Evolutionary conservation across 2,329 filamentous ascomycete genomes (phyloP).

Genomic region (Fusarium begoniae): DNA sequence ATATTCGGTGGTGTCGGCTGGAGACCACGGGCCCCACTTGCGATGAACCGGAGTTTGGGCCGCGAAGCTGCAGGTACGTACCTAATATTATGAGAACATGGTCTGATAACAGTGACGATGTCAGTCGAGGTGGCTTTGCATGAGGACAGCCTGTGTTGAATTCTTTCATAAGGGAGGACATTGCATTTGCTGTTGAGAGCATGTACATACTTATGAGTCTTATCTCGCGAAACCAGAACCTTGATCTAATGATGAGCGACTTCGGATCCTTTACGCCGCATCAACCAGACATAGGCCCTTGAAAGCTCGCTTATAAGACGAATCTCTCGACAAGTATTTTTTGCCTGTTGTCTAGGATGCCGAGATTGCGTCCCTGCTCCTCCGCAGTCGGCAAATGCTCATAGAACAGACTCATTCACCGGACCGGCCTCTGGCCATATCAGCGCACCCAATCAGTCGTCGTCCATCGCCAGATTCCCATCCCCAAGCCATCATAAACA

Average conservation of each 20-base stretch:
- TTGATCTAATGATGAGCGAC: constrained; percentile 13
- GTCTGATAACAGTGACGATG: constrained; percentile 8
- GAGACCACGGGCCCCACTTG: constrained; percentile 14
- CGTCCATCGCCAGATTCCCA: neutral
- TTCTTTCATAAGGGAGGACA: neutral
- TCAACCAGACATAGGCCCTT: neutral
- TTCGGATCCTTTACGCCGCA: constrained; percentile 14
- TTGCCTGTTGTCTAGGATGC: neutral
- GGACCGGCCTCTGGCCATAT: constrained; percentile 27
- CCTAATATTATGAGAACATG: constrained; percentile 3
- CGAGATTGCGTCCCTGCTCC: constrained; percentile 7
- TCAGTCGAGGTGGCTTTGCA: constrained; percentile 30
- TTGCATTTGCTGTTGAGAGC: neutral
- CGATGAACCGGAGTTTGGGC: constrained; percentile 2
- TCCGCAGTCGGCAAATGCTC: constrained; percentile 14
- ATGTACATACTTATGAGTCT: neutral
- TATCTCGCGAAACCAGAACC: neutral
- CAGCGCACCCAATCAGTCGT: constrained; percentile 27
- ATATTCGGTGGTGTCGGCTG: constrained; percentile 17
- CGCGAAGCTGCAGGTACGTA: constrained; percentile 11
- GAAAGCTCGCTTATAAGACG: constrained; percentile 6
- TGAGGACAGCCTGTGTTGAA: neutral
- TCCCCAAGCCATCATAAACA: neutral
- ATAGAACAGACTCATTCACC: constrained; percentile 10
- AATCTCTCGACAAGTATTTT: neutral